A percentile compares a stretch with the other conserved stretches of the same genome.
These are phyloP conservation scores for Hansenula lynferdii DNA, from an alignment of 1,139 yeast genomes.

Conservation along the genomic window DNA sequence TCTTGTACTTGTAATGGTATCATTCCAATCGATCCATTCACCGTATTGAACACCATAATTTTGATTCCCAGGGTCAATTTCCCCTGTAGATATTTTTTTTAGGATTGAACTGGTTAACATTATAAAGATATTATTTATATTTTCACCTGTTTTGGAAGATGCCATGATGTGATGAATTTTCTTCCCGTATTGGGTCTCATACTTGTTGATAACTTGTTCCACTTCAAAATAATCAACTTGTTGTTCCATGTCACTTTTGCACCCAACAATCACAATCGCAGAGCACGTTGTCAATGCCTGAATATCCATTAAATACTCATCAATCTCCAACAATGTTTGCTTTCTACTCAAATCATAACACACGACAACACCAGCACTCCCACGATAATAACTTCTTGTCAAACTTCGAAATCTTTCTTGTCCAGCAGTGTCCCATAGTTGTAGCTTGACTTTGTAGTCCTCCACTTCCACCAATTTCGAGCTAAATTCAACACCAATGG, in stretches of 20 bases:
- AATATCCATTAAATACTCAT: constrained; percentile 43
- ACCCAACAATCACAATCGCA: constrained; percentile 43
- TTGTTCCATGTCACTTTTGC: constrained; percentile 34
- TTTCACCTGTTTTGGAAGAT: constrained; percentile 56
- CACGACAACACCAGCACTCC: constrained; percentile 76
- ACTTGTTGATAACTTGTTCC: constrained; percentile 24
- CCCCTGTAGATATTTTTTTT: constrained; percentile 39
- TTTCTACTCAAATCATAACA: constrained; percentile 67
- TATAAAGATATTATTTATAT: constrained; percentile 57
- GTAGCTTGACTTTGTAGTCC: constrained; percentile 24
- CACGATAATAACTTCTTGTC: constrained; percentile 73
- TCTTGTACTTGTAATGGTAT: no score
- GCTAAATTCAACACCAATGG: constrained; percentile 47
- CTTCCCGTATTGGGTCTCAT: constrained; percentile 18
- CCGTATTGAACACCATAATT: constrained; percentile 44
- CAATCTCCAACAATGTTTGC: constrained; percentile 43
- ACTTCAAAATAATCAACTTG: constrained; percentile 29
- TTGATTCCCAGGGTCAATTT: constrained; percentile 37
- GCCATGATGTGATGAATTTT: constrained; percentile 31
- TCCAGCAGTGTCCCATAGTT: constrained; percentile 81
- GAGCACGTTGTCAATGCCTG: constrained; percentile 37
- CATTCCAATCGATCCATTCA: no score
- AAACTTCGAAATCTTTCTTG: constrained; percentile 72
- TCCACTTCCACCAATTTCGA: constrained; percentile 37
- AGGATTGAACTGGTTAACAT: constrained; percentile 34